A percentile compares a stretch with the other conserved stretches of the same genome.
These are phyloP conservation scores for Aechmea fasciata DNA, from an alignment of 176 grass and related monocot species.

Conservation along the genomic window DNA sequence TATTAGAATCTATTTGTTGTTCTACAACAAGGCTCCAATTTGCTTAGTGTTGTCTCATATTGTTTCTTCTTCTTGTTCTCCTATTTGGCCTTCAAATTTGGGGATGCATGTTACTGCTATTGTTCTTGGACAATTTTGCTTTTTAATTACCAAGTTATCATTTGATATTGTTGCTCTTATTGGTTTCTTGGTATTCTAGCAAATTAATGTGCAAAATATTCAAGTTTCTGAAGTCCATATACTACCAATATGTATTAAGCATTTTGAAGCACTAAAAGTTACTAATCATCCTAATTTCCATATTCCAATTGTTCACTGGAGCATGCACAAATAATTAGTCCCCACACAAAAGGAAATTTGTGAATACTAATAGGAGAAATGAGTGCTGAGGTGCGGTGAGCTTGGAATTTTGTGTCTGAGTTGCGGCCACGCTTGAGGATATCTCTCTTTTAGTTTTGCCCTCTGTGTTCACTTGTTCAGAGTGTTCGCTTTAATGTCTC, in stretches of 20 bases:
- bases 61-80: background rate
- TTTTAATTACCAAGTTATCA: background rate
- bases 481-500: no score
- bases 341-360: background rate
- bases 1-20: background rate
- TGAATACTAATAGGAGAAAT: background rate
- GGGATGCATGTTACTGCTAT: background rate
- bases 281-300: background rate
- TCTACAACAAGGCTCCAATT: background rate
- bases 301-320: background rate
- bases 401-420: background rate
- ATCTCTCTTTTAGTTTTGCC: background rate
- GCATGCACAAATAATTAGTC: background rate
- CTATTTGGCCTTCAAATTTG: background rate
- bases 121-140: background rate
- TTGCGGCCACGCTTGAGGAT: background rate
- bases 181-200: background rate
- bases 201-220: background rate
- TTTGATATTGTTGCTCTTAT: conserved; percentile 4
- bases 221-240: background rate
- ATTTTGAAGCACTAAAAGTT: background rate
- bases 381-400: background rate
- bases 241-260: background rate
- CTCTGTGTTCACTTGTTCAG: background rate
- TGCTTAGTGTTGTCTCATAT: background rate